Base-by-base conservation (phyloP, 2,329 filamentous ascomycete species). In the Alternaria solani region DNA sequence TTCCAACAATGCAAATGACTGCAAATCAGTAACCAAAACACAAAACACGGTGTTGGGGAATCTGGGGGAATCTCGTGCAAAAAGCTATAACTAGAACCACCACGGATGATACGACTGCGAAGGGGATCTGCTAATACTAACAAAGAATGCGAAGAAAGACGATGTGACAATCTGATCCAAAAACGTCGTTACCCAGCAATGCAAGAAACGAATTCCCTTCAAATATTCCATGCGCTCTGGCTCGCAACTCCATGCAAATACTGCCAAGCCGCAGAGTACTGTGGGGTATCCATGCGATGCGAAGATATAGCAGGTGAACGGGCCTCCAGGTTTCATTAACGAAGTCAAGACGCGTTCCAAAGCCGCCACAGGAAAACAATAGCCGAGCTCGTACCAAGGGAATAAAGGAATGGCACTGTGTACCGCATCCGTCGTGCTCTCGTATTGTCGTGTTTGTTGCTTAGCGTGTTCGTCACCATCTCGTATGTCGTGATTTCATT, bases 51-150 rank as follows among this genome's bases (percentile, higher is more conserved):
- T 60, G 38, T 55, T 55, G 51, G 62, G 60, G 56, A 69, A 66
- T 61, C 51, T 61, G 58, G 69, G 69, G 69, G 68, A 72, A 72
- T 72, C 69, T 70, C 69, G 69, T 72, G 68, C 69, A 71, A 60
- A 71, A 57, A 67, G 62, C 56, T 49, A 63, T 55, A 60, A 61
- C 51, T 55, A 39, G 38, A 59, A 64, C 65, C 66, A 66, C 60
- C 67, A 59, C 44, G 30, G 59, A 68, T 57, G 60, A 63, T 55
- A 68, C 64, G 47, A 63, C 56, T 58, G 48, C 30, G 42, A 56
- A 25, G 62, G 67, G 65, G 56, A 43, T 34, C 32, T 47, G 39
- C 26, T 42, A 42, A 54, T 61, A 67, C 42, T 32, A 20, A n/a
- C 32, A 65, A 63, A 54, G 57, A 63, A 64, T 43, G 38, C 47